These are phyloP conservation scores for Clarireedia monteithiana DNA, from an alignment of 2,329 filamentous ascomycete genomes.

Conservation along the genomic window DNA sequence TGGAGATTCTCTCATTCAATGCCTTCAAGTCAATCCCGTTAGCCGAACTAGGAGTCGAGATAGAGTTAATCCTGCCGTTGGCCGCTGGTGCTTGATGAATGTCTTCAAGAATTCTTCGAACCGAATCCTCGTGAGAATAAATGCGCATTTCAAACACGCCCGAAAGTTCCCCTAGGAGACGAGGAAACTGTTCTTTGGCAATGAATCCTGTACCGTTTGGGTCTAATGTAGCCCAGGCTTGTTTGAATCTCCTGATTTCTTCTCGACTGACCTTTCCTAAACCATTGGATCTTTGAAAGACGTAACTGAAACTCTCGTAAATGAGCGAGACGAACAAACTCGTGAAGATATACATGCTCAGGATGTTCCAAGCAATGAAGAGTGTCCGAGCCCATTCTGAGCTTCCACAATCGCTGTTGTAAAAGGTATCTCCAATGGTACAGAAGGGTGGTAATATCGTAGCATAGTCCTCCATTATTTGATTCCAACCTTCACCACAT, in stretches of 20 bases:
- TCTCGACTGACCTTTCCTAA: slow-evolving; percentile 84
- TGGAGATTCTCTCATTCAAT: slow-evolving; percentile 63
- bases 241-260: slow-evolving; percentile 93
- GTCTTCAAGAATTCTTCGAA: slow-evolving; percentile 79
- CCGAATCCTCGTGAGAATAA: slow-evolving; percentile 84
- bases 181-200: slow-evolving; percentile 78
- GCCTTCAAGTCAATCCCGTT: slow-evolving; percentile 62
- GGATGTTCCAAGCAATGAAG: slow-evolving; percentile 96
- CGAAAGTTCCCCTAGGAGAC: slow-evolving; percentile 83
- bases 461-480: slow-evolving; percentile 93
- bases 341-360: slow-evolving; percentile 99
- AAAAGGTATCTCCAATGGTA: slow-evolving; percentile 64
- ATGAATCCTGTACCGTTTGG: slow-evolving; percentile 89
- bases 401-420: slow-evolving; percentile 88
- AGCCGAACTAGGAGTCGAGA: slow-evolving; percentile 43
- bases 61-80: slow-evolving; percentile 41
- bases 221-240: slow-evolving; percentile 95
- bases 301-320: slow-evolving; percentile 98
- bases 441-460: slow-evolving; percentile 73
- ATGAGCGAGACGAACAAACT: slow-evolving; percentile 97
- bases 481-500: slow-evolving; percentile 92
- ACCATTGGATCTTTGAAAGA: slow-evolving; percentile 94
- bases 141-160: slow-evolving; percentile 97
- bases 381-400: slow-evolving; percentile 78
- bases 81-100: slow-evolving; percentile 45